Base-by-base conservation (phyloP, 2,329 filamentous ascomycete species). In the Emydomyces testavorans region DNA sequence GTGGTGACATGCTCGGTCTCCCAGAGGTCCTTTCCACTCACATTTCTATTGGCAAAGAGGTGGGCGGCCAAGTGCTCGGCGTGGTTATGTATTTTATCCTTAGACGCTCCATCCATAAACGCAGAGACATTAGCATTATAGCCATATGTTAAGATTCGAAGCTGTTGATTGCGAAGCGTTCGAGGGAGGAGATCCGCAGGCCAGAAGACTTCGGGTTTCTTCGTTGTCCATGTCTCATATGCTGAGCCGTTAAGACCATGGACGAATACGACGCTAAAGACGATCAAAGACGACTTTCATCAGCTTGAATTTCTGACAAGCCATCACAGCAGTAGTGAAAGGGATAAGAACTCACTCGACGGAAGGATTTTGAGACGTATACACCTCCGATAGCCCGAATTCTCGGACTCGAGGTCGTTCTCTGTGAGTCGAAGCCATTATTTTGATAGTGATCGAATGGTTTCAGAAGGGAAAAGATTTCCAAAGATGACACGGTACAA, bases 211-310 rank as follows among this genome's bases (percentile, higher is more conserved):
- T 72, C 72, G 6, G 53, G 56, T 13, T 58, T 52, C 49, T 66
- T 65, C 46, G 66, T 65, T n/a, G 69, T 67, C 73, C 82, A 86
- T 38, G 81, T 83, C 52, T 72, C 72, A 40, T 76, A 67, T 0
- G 82, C 80, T 20, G 78, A 66, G 26, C 82, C 82, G 60, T 84
- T 84, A 35, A 76, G 72, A 29, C 82, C 82, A 57, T 86, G 82
- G 24, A 86, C 78, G 52, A 86, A 76, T 21, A 86, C 75, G 35
- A 87, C 77, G 52, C 58, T 60, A 49, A 28, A 36, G 8, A 38
- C 13, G 42, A 7, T 34, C 15, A 36, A 41, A 40, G 10, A 36
- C 34, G n/a, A 10, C 6, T 13, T 37, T 11, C 40, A 13, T 47
- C 20, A 47, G 45, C 24, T n/a, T 16, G 4, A 13, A 23, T 43